Evolutionary conservation across 257 asterid species (phyloP).

Genomic region (Lantana camara): DNA sequence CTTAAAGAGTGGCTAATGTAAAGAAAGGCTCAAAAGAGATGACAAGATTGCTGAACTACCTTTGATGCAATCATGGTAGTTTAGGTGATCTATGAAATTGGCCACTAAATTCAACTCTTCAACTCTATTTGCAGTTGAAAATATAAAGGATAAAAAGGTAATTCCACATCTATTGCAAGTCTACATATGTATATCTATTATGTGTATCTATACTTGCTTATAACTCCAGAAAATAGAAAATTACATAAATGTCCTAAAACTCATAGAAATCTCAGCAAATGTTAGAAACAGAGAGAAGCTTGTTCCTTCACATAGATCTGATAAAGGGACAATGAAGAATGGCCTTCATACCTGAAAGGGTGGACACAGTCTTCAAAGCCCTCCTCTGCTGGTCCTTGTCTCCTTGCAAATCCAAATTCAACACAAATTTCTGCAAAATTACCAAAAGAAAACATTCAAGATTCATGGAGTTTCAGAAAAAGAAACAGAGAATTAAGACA

Average conservation of each 20-base stretch:
- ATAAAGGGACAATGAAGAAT: not conserved
- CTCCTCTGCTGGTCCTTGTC: slow-evolving; percentile 69
- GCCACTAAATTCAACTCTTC: slow-evolving; percentile 18
- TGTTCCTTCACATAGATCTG: slow-evolving; percentile 5
- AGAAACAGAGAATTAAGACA: not conserved
- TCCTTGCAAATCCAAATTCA: slow-evolving; percentile 70
- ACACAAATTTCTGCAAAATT: slow-evolving; percentile 63
- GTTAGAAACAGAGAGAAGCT: no score
- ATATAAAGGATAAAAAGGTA: not conserved
- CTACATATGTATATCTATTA: no score
- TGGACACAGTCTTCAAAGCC: slow-evolving; percentile 77
- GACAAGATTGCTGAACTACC: slow-evolving; percentile 33
- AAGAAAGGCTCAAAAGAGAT: slow-evolving; percentile 6
- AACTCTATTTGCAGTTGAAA: no score
- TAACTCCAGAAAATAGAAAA: no score
- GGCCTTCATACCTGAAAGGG: slow-evolving; percentile 61
- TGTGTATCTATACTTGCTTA: no score
- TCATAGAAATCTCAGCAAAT: not conserved
- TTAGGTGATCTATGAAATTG: slow-evolving; percentile 4
- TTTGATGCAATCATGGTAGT: slow-evolving; percentile 10
- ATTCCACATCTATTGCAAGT: not conserved
- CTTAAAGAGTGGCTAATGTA: slow-evolving; percentile 7
- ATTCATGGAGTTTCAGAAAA: not conserved
- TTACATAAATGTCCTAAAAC: no score
- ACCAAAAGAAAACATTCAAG: not conserved